A percentile compares a stretch with the other conserved stretches of the same genome.
Conservation (phyloP, 2,329 filamentous ascomycete genomes). For the Aspergillus hortae region DNA sequence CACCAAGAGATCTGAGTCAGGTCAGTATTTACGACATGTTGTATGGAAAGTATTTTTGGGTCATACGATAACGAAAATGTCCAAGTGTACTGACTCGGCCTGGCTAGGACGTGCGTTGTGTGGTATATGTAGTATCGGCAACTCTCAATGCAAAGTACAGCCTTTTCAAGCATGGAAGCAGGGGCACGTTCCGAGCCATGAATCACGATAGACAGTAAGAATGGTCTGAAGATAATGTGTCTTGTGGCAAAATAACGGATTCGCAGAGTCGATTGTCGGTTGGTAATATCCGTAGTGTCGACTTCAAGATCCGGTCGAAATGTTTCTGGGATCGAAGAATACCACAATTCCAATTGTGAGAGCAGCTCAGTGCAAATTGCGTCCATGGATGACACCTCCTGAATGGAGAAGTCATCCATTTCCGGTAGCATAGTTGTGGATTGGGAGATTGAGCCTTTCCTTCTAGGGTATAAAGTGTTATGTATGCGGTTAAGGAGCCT, state of each 20-base stretch:
- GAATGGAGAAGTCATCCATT: background rate
- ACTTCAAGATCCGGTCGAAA: background rate
- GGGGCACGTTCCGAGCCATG: background rate
- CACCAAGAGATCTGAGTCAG: background rate
- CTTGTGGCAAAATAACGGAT: background rate
- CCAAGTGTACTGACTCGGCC: conserved; percentile 1
- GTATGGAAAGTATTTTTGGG: too few relatives aligned
- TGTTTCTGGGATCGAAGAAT: background rate
- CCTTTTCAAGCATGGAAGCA: background rate
- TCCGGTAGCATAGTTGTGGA: background rate
- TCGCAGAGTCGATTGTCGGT: background rate
- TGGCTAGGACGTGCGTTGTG: background rate
- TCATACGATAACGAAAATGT: background rate
- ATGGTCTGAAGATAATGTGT: background rate
- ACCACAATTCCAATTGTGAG: background rate
- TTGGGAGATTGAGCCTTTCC: background rate
- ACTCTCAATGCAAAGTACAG: background rate
- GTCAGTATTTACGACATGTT: background rate
- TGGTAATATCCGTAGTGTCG: background rate
- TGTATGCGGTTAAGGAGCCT: background rate
- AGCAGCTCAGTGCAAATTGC: background rate
- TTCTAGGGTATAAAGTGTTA: conserved; percentile 1
- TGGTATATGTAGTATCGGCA: background rate
- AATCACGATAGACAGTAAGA: background rate
- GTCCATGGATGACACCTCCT: background rate